Conservation (phyloP, 192 early-diverging fungal species). For the Dissophora globulifera region DNA sequence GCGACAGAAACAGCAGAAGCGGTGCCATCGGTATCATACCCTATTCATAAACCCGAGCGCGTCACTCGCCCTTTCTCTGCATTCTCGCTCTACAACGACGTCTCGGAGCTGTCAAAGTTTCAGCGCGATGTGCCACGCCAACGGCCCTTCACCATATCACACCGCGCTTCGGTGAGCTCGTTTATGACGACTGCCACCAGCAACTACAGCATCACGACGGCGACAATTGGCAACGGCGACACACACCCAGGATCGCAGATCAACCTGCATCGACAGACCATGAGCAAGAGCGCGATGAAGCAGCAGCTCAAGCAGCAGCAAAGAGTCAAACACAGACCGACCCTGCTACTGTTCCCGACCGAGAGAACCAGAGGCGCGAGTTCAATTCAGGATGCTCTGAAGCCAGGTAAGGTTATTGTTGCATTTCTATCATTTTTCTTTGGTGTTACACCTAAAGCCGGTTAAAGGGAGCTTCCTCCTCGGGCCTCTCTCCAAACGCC, state of each 20-base stretch:
- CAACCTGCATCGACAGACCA: conserved; percentile 4
- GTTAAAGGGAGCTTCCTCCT: too few species aligned
- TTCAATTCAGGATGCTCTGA: conserved; percentile 16
- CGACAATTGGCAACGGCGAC: neutral
- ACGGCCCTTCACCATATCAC: neutral
- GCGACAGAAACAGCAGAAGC: too few species aligned
- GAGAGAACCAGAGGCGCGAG: conserved; percentile 26
- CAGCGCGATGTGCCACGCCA: neutral
- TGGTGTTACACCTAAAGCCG: neutral
- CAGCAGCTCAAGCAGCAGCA: conserved; percentile 26
- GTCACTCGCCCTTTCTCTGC: neutral
- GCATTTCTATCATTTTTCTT: neutral
- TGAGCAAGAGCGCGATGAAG: conserved; percentile 4
- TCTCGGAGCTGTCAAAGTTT: neutral
- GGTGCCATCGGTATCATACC: neutral
- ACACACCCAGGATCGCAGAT: neutral
- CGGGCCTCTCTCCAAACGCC: too few species aligned
- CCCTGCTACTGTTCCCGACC: conserved; percentile 37
- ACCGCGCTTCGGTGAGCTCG: conserved; percentile 2
- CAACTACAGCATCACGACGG: neutral
- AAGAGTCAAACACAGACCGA: conserved; percentile 9
- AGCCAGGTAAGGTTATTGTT: conserved; percentile 31
- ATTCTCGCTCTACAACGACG: neutral
- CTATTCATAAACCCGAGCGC: neutral
- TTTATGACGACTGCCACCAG: conserved; percentile 3